Conservation (phyloP, 768 basidiomycete genomes). For the Aureoboletus auriporus region DNA sequence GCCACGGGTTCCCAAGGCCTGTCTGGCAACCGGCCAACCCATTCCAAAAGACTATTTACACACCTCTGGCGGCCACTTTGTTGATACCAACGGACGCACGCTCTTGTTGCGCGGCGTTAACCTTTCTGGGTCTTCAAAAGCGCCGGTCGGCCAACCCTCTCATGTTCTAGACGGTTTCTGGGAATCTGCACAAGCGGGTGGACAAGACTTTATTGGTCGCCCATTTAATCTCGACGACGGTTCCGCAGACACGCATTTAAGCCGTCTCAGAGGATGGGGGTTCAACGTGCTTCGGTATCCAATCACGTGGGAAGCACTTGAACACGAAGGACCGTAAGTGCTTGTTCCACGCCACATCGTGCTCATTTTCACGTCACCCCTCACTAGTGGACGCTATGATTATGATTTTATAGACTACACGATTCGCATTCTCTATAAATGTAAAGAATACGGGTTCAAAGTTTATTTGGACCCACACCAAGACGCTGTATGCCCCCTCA, state of each 20-base stretch:
- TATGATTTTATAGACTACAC: constrained; percentile 91
- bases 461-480: constrained; percentile 97
- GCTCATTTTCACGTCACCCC: neutral
- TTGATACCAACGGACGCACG: constrained; percentile 71
- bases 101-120: constrained; percentile 93
- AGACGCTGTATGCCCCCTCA: constrained; percentile 65
- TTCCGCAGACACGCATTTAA: constrained; percentile 79
- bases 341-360: constrained; percentile 16
- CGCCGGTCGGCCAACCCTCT: constrained; percentile 68
- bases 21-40: constrained; percentile 15
- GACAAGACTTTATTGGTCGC: constrained; percentile 66
- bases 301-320: constrained; percentile 93
- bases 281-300: constrained; percentile 82
- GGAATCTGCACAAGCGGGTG: constrained; percentile 69
- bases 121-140: constrained; percentile 84
- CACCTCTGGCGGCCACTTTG: constrained; percentile 64
- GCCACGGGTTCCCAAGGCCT: constrained; percentile 19
- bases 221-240: constrained; percentile 85
- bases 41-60: constrained; percentile 44
- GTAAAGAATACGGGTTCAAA: constrained; percentile 87
- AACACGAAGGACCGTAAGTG: constrained; percentile 93
- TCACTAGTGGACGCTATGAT: constrained; percentile 78
- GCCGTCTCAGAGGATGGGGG: constrained; percentile 88
- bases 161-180: constrained; percentile 74
- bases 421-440: constrained; percentile 80